A percentile compares a stretch with the other conserved stretches of the same genome.
These are phyloP conservation scores for Circinella umbellata DNA, from an alignment of 371 early-diverging fungal species.

Conservation along the genomic window DNA sequence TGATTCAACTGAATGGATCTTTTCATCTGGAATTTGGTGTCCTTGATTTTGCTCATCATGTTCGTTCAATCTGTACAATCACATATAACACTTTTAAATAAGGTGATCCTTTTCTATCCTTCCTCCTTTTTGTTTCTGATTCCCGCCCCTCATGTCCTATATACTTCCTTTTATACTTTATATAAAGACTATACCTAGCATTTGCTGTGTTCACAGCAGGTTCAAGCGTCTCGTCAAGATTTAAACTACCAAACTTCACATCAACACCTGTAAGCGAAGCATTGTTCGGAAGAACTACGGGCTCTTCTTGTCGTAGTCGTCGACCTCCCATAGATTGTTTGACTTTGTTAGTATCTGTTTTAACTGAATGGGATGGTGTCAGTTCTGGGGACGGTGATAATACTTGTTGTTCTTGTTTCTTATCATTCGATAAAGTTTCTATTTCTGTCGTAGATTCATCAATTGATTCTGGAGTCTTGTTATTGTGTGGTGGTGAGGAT, in stretches of 20 bases:
- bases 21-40: not conserved
- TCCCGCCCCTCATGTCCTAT: too few relatives aligned
- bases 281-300: slow-evolving; percentile 81
- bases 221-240: slow-evolving; percentile 35
- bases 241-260: slow-evolving; percentile 77
- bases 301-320: slow-evolving; percentile 75
- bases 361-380: not conserved
- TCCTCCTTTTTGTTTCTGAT: too few relatives aligned
- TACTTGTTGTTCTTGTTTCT: not conserved
- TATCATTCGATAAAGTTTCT: not conserved
- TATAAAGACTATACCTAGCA: not conserved
- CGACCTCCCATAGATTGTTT: slow-evolving; percentile 28
- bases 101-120: not conserved
- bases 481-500: not conserved
- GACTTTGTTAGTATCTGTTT: not conserved
- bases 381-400: not conserved
- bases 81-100: not conserved
- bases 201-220: not conserved
- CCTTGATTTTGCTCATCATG: slow-evolving; percentile 1
- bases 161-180: too few relatives aligned
- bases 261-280: slow-evolving; percentile 60
- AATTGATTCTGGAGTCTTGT: too few relatives aligned
- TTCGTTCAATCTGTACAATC: not conserved
- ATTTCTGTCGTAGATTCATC: too few relatives aligned
- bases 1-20: not conserved